phyloP scores from a whole-genome alignment of 2,329 filamentous ascomycete genomes.

The Xylariaceae sp. region DNA sequence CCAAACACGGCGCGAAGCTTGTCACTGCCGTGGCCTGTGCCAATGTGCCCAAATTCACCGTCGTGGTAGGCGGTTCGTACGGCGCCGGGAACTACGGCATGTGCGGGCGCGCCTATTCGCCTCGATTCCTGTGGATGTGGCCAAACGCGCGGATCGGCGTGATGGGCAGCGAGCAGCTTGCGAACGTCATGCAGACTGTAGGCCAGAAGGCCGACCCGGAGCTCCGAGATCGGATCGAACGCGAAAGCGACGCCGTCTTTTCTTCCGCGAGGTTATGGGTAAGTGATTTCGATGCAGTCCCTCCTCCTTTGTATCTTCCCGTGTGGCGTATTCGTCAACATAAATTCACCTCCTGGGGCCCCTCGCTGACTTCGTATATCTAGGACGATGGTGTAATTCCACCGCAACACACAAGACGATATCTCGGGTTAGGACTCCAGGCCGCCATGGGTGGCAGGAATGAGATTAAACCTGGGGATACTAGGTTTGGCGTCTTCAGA shows the following conservation, averaged over 20 bases:
- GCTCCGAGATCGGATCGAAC: conserved; percentile 78
- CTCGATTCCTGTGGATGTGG: conserved; percentile 93
- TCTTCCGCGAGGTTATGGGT: conserved; percentile 88
- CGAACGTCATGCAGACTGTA: conserved; percentile 90
- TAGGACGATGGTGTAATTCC: conserved; percentile 76
- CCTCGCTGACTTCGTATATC: conserved; percentile 13
- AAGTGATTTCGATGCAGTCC: conserved; percentile 30
- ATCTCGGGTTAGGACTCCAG: conserved; percentile 67
- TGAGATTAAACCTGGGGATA: conserved; percentile 56
- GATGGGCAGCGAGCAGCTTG: conserved; percentile 92
- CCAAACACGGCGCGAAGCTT: conserved; percentile 95
- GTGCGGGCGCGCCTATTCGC: conserved; percentile 92
- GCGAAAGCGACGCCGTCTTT: conserved; percentile 83
- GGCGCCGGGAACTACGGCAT: conserved; percentile 98
- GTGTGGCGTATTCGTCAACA: neutral
- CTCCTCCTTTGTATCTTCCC: neutral
- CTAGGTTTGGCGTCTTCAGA: conserved; percentile 75
- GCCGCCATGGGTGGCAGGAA: conserved; percentile 67
- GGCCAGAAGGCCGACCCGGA: conserved; percentile 77
- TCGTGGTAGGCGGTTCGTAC: conserved; percentile 89
- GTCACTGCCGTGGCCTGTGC: conserved; percentile 93
- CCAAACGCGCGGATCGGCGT: conserved; percentile 94
- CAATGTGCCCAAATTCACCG: conserved; percentile 92
- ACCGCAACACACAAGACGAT: conserved; percentile 68
- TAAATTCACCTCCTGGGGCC: no score